Conservation (phyloP, 805 yeast genomes). For the Kodamaea jinghongensis region DNA sequence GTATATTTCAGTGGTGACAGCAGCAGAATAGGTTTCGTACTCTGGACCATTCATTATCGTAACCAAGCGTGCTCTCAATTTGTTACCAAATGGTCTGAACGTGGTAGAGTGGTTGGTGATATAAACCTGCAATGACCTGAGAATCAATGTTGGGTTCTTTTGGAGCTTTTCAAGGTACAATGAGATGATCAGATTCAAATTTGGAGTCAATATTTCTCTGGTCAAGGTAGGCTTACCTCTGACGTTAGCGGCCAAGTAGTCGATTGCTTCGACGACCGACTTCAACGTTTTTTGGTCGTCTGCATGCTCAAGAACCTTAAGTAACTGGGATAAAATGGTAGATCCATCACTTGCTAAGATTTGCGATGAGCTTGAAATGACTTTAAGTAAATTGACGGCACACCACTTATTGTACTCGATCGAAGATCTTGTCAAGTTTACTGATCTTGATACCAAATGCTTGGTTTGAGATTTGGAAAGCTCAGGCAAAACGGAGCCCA, state of each 20-base stretch:
- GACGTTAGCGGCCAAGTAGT: conserved; percentile 44
- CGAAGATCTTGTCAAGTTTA: conserved; percentile 44
- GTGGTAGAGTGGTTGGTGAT: conserved; percentile 68
- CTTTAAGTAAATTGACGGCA: conserved; percentile 52
- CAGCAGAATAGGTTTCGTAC: conserved; percentile 38
- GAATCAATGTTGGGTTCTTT: conserved; percentile 30
- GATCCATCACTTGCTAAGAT: conserved; percentile 42
- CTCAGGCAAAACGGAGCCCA: conserved; percentile 27
- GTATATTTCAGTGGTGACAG: conserved; percentile 42
- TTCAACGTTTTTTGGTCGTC: conserved; percentile 33
- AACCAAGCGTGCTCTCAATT: conserved; percentile 48
- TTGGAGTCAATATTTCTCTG: conserved; percentile 80
- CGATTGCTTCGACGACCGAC: conserved; percentile 40
- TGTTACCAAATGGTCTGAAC: conserved; percentile 73
- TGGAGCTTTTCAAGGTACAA: conserved; percentile 45
- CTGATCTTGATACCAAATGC: conserved; percentile 45
- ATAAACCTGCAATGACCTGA: conserved; percentile 35
- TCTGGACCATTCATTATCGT: conserved; percentile 30
- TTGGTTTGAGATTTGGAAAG: conserved; percentile 50
- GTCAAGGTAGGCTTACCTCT: conserved; percentile 82
- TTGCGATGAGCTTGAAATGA: conserved; percentile 37
- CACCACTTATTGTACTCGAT: conserved; percentile 53
- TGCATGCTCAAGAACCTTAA: conserved; percentile 40
- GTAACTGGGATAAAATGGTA: conserved; percentile 36
- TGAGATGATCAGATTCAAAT: conserved; percentile 59